Base-by-base conservation (phyloP, 306 rosid species). In the Lathyrus oleraceus region DNA sequence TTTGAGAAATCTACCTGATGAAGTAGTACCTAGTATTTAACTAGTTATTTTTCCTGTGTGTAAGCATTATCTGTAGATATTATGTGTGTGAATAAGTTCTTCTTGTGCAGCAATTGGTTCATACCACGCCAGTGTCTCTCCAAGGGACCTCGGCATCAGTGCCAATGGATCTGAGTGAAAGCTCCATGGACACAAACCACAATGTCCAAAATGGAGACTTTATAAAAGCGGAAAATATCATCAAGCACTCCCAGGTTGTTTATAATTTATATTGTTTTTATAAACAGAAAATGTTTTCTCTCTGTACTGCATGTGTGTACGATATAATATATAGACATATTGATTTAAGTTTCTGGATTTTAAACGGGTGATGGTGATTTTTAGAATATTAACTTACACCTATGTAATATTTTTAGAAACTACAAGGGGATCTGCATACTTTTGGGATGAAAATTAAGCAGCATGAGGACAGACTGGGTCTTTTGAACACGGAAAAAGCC, bases 381-480 rank as follows among this genome's bases (percentile, higher is more conserved):
- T 19, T 17, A 20, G 60, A 30, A 68, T 72, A 81, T 70, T 61
- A 82, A 73, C 79, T 56, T n/a, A n/a, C n/a, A n/a, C n/a, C 59
- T 13, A 25, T 60, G 70, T 52, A 67, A 75, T 82, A 60, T 70
- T 20, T 73, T 76, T 88, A 94, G 99, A 94, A 71, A 77, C 86
- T 88, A 52, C 89, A 94, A 85, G 95, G 81, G 64, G 97, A 87
- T 77, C 82, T 94, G 19, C 92, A 78, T 14, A 48, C 5, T 51
- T 76, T 91, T 21, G 97, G 97, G 73, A 27, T 61, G 71, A 86
- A 89, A 82, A 86, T 94, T 47, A 91, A 89, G 78, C 82, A 83
- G 78, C 96, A 87, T 9, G 99, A 94, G 69, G 97, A 88, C 40
- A 83, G 59, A 79, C 16, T 91, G 45, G 79, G 64, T 64, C 66